Conservation (phyloP, 169 alveolate species). For the Cytauxzoon felis region DNA sequence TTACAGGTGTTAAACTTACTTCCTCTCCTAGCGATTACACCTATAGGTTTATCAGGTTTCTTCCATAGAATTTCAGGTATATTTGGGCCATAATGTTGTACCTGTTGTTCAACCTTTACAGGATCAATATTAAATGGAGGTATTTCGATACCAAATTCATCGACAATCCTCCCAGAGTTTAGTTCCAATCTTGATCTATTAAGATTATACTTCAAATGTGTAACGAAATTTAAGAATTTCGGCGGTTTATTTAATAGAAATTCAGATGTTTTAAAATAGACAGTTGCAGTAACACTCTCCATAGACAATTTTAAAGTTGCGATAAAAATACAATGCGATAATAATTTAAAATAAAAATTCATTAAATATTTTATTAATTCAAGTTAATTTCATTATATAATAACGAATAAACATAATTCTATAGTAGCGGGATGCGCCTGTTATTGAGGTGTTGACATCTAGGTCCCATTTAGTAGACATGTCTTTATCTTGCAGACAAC, state of each 20-base stretch:
- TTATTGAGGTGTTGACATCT: too few species aligned
- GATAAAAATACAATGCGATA: too few species aligned
- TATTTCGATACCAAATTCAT: slow-evolving; percentile 17
- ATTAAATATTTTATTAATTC: too few species aligned
- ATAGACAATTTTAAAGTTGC: too few species aligned
- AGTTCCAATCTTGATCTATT: too few species aligned
- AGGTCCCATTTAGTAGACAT: too few species aligned
- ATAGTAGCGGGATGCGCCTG: too few species aligned
- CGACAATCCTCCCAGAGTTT: background rate
- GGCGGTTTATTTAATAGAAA: background rate
- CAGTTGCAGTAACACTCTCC: background rate
- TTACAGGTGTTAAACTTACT: slow-evolving; percentile 41
- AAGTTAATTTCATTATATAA: too few species aligned
- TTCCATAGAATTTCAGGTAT: slow-evolving; percentile 40
- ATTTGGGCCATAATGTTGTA: slow-evolving; percentile 55
- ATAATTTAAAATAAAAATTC: too few species aligned
- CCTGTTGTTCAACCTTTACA: slow-evolving; percentile 21
- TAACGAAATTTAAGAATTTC: background rate
- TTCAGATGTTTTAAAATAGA: background rate
- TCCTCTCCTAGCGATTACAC: slow-evolving; percentile 26
- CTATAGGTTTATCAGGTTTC: slow-evolving; percentile 42
- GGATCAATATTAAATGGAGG: slow-evolving; percentile 41
- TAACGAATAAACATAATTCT: too few species aligned
- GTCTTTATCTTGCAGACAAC: too few species aligned
- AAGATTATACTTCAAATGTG: background rate